phyloP scores from a whole-genome alignment of 2,329 filamentous ascomycete genomes.

The Aspergillus fumigatus region DNA sequence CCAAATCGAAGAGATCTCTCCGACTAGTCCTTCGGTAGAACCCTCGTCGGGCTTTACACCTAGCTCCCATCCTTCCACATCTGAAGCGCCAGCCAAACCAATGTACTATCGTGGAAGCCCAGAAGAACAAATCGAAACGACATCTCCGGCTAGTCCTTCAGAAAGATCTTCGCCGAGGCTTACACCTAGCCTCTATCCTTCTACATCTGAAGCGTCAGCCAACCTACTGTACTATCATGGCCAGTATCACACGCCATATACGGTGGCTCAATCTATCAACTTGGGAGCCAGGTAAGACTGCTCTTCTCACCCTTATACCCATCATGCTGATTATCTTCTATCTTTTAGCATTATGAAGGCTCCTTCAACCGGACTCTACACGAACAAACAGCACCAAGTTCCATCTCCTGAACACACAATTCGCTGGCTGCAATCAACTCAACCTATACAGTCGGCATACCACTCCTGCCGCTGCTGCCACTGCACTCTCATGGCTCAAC shows the following conservation, averaged over 20 bases:
- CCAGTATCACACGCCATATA: neutral
- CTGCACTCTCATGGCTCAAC: neutral
- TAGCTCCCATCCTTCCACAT: neutral
- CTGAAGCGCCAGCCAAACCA: neutral
- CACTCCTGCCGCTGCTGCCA: neutral
- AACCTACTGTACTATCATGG: neutral
- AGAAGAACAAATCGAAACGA: neutral
- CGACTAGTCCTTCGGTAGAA: neutral
- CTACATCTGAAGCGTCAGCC: neutral
- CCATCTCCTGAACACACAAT: neutral
- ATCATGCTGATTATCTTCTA: neutral
- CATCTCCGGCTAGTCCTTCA: neutral
- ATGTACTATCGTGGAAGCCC: neutral
- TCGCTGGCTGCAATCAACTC: neutral
- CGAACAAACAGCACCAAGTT: neutral
- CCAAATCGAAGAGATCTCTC: neutral
- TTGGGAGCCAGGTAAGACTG: neutral
- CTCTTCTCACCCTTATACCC: neutral
- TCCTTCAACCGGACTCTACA: neutral
- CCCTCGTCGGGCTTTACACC: neutral
- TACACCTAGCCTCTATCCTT: neutral
- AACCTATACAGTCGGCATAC: neutral
- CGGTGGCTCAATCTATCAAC: neutral
- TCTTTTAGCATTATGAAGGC: neutral
- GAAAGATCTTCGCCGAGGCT: neutral